Evolutionary conservation across 2,329 filamentous ascomycete species (phyloP), one percentile per base, ranked within the genome.

Genomic region (Zymoseptoria crescenta): DNA sequence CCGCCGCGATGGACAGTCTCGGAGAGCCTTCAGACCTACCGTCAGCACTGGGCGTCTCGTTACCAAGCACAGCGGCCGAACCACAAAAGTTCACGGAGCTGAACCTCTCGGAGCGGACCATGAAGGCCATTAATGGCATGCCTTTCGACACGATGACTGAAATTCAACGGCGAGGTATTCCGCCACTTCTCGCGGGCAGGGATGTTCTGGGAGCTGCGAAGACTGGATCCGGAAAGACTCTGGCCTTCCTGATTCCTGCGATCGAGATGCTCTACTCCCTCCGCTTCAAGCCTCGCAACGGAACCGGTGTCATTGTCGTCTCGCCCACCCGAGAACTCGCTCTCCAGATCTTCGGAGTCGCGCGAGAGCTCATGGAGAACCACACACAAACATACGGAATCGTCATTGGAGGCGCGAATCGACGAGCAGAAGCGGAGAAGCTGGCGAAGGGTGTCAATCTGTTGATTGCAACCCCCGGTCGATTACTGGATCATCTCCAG

Each of bases 311-410:
- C 58, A 88, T 97, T 65, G 85, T 97, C 20, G 88, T 97, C 30
- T 94, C 92, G 9, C 93, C 93, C 0, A 99, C 94, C 0, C 85
- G 94, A 71, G 94, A 99, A 77, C 78, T 97, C 61, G 94, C 94
- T 0, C 83, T 97, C 45, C 94, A 97, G 74, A 97, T 97, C 64
- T 97, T 96, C 69, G 91, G 91, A 62, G 94, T 97, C 29, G 94
- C 93, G 0, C 81, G 91, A 59, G 93, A 97, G 76, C 83, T 99
- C 56, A 92, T 97, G 87, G 86, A 87, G 66, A 84, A 91, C 74
- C 92, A 97, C 77, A 93, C 89, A n/a, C 93, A 89, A 69, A 96
- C 93, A 4, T 95, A 92, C 69, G 93, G 93, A 56, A 96, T 97
- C 61, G 89, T 96, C 61, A 99, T 99, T 68, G 94, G 94, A 63